Percentiles rank a stretch among this genome's conserved stretches.
Evolutionary conservation across 441 rosid genomes (phyloP).

Genomic region (Pelargonium cotyledonis): DNA sequence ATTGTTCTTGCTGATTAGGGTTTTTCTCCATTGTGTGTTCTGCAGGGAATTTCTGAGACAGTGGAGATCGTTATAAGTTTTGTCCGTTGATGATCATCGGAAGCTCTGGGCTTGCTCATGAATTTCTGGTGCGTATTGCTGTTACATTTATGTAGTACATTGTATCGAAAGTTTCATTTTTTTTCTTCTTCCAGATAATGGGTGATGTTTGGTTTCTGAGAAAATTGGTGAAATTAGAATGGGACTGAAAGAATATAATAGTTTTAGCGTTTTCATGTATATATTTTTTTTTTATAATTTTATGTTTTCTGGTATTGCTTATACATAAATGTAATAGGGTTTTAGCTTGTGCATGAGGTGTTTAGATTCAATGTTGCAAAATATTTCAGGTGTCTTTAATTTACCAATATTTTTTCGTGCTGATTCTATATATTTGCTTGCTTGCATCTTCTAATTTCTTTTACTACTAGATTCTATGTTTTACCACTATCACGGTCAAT

Average conservation of each 20-base stretch:
- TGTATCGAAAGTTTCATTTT: background rate
- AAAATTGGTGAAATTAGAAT: background rate
- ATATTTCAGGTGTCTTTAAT: no score
- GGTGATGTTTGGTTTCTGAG: background rate
- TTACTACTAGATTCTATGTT: no score
- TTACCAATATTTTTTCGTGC: no score
- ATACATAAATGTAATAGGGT: background rate
- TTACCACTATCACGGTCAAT: no score
- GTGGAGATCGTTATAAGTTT: constrained; percentile 2
- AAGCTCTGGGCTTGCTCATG: constrained; percentile 7
- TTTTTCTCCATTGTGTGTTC: background rate
- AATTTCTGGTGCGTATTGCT: background rate
- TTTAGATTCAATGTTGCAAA: no score
- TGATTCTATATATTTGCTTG: no score
- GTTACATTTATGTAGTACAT: background rate
- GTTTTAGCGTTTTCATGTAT: background rate
- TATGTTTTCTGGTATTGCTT: background rate
- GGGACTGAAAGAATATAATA: background rate
- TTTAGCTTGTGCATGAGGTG: no score
- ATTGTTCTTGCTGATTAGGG: background rate
- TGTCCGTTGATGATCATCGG: background rate
- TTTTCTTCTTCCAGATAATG: background rate
- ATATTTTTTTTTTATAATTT: background rate
- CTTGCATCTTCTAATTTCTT: no score
- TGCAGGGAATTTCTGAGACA: constrained; percentile 2